Evolutionary conservation across 371 early-diverging fungal species (phyloP).

Genomic region (Syncephalastrum contaminatum): DNA sequence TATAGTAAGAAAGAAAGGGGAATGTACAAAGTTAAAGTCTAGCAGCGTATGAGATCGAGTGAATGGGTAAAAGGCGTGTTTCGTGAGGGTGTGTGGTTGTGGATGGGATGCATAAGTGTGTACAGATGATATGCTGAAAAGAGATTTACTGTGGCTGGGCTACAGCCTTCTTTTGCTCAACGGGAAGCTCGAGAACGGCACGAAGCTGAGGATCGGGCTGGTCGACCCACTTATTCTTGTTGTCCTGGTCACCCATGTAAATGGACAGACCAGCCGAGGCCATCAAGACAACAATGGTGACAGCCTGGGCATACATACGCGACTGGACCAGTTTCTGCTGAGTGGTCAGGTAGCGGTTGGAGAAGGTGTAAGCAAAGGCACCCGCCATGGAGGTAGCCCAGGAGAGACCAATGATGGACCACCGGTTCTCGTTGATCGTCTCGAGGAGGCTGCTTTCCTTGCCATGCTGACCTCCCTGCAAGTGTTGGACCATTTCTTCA

Average conservation of each 20-base stretch:
- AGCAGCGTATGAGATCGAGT: no score
- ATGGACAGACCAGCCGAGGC: conserved; percentile 51
- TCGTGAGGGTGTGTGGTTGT: background rate
- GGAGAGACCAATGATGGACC: conserved; percentile 61
- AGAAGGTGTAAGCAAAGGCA: conserved; percentile 64
- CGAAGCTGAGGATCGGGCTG: conserved; percentile 44
- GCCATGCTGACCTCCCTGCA: conserved; percentile 13
- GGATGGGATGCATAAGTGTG: no score
- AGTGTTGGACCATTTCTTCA: conserved; percentile 27
- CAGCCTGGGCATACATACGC: conserved; percentile 68
- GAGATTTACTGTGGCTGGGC: background rate
- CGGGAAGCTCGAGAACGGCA: conserved; percentile 45
- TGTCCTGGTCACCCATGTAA: conserved; percentile 36
- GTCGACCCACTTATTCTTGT: conserved; percentile 23
- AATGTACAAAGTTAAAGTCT: no score
- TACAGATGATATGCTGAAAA: no score
- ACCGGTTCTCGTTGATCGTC: conserved; percentile 49
- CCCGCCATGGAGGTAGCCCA: conserved; percentile 72
- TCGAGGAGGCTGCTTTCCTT: conserved; percentile 14
- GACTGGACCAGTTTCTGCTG: conserved; percentile 79
- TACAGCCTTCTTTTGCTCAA: conserved; percentile 18
- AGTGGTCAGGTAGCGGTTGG: conserved; percentile 63
- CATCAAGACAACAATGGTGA: conserved; percentile 50
- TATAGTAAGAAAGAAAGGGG: no score
- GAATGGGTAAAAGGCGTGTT: no score